Evolutionary conservation across 176 grass and related monocot species (phyloP), one percentile per base, ranked within the genome.

Genomic region (Chrysopogon serrulatus): DNA sequence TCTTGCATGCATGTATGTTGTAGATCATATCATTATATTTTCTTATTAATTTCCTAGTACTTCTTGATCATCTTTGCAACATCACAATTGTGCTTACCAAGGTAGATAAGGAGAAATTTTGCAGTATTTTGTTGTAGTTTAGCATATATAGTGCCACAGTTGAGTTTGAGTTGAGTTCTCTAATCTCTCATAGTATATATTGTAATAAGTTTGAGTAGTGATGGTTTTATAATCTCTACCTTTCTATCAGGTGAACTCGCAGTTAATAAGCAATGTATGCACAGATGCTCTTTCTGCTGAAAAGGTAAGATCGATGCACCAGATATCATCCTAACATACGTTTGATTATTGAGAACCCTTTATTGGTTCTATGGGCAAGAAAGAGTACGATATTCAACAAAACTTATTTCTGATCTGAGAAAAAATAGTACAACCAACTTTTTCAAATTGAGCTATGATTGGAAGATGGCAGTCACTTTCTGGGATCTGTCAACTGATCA

Each of bases 211-310:
- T 13, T 68, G 5, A 54, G 10, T 56, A 86, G 60, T 81, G 16
- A 30, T 64, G 19, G 9, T 11, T 18, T 44, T 37, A 65, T 49
- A 69, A 84, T 79, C 59, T 71, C 36, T 62, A 71, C 49, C 39
- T 79, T 85, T 73, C 70, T 64, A 61, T 79, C 91, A 99, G 96
- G 96, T 99, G 57, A 99, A 99, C 85, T 95, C 96, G 44, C 96
- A 99, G 61, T 87, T 99, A 79, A 99, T 99, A 73, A 99, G 96
- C 85, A 99, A 99, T 84, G 84, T 96, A 32, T 99, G 93, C 86
- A 99, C 86, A 0, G 93, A 99, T 90, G 96, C 96, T 79, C 86
- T 99, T 45, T 99, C 96, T 54, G 93, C 96, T 43, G 96, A 99
- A 86, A 99, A 99, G 96, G 96, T 99, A 89, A 85, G 26, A 44